phyloP scores from a whole-genome alignment of 2,329 filamentous ascomycete species.

The Colletotrichum abscissum region DNA sequence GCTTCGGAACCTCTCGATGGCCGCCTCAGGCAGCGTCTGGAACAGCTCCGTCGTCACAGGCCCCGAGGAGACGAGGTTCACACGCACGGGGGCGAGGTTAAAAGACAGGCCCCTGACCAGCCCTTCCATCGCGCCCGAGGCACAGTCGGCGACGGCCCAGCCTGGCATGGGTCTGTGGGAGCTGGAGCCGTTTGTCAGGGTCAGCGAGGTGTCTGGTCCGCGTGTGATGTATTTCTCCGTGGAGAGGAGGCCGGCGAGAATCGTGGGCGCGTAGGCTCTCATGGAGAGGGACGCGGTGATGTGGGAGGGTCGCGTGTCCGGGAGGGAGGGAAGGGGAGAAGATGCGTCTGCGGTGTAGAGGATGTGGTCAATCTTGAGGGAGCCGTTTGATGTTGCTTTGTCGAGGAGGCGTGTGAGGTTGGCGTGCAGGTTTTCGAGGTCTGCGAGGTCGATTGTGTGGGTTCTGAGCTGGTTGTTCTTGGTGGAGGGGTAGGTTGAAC shows the following conservation, averaged over 20 bases:
- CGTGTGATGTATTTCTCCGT: neutral
- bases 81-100: neutral
- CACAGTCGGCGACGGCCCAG: too few species aligned
- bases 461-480: neutral
- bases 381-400: neutral
- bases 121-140: conserved; percentile 7
- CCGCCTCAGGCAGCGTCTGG: neutral
- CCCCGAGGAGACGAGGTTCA: conserved; percentile 20
- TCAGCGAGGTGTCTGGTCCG: conserved; percentile 14
- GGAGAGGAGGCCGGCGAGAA: neutral
- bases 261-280: conserved; percentile 5
- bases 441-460: conserved; percentile 5
- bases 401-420: neutral
- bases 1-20: conserved; percentile 2
- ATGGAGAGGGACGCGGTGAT: conserved; percentile 7
- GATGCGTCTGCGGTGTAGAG: conserved; percentile 22
- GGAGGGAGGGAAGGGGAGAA: neutral
- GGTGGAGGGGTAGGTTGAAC: neutral
- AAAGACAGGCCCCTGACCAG: conserved; percentile 4
- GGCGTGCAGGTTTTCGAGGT: neutral
- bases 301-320: neutral
- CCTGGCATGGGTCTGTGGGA: neutral
- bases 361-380: conserved; percentile 1
- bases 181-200: conserved; percentile 20
- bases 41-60: conserved; percentile 16